phyloP scores from a whole-genome alignment of 495 filamentous ascomycete genomes.

The Annulohypoxylon nitens region DNA sequence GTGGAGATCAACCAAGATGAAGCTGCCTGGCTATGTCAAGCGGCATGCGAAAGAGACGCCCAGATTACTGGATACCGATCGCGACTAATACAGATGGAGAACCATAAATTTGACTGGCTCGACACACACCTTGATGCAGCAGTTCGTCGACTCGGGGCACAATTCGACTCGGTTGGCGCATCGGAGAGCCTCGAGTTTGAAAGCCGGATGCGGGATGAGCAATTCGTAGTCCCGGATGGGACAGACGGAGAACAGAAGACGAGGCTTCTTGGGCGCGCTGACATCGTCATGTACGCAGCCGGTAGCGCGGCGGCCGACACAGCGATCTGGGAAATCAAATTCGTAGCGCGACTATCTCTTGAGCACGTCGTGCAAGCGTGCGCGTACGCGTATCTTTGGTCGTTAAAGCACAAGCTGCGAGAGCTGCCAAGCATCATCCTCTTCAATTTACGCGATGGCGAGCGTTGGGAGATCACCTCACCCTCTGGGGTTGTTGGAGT shows the following conservation, averaged over 20 bases:
- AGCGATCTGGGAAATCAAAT: conserved; percentile 17
- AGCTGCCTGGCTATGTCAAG: conserved; percentile 1
- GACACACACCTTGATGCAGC: conserved; percentile 3
- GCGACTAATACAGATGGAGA: conserved; percentile 2
- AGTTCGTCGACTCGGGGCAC: background rate
- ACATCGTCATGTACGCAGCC: conserved; percentile 2
- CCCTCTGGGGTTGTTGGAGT: background rate
- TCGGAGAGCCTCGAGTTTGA: background rate
- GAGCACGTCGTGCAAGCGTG: conserved; percentile 5
- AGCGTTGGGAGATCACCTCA: conserved; percentile 5
- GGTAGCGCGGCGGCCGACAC: background rate
- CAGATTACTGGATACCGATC: conserved; percentile 1
- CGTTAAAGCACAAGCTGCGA: background rate
- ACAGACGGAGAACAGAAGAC: background rate
- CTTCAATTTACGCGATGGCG: conserved; percentile 13
- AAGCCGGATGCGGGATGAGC: background rate
- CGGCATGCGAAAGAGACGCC: conserved; percentile 3
- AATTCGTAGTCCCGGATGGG: background rate
- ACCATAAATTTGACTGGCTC: conserved; percentile 8
- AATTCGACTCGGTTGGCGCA: background rate
- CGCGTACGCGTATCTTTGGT: conserved; percentile 12
- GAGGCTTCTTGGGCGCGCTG: background rate
- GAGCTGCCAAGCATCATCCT: conserved; percentile 1
- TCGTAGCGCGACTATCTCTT: conserved; percentile 3
- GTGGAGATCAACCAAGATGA: background rate